phyloP scores from a whole-genome alignment of 345 rosid genomes.

The Lepidium sativum region DNA sequence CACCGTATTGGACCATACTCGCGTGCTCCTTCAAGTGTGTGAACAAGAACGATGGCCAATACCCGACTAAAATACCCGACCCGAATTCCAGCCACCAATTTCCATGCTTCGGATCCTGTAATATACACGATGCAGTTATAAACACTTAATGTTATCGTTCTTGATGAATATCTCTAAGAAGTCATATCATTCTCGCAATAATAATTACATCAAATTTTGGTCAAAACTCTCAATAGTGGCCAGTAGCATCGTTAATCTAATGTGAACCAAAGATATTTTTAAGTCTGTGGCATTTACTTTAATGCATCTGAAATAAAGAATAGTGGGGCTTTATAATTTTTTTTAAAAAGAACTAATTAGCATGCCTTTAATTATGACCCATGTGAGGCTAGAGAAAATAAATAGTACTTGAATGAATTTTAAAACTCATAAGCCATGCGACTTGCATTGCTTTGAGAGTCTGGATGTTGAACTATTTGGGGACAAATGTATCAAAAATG shows the following conservation, averaged over 20 bases:
- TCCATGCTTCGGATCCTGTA: conserved; percentile 97
- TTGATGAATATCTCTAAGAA: background rate
- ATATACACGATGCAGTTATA: too few relatives aligned
- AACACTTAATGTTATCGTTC: background rate
- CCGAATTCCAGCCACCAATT: conserved; percentile 99
- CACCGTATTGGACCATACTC: conserved; percentile 98
- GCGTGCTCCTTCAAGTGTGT: conserved; percentile 82
- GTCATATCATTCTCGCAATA: too few relatives aligned
- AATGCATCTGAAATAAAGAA: background rate
- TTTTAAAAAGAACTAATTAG: background rate
- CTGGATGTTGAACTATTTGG: conserved; percentile 21
- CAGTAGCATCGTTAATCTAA: background rate
- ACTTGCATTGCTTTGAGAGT: conserved; percentile 26
- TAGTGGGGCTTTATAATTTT: background rate
- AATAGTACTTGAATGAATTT: background rate
- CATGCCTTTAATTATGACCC: conserved; percentile 25
- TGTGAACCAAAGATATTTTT: background rate
- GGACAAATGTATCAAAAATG: conserved; percentile 26
- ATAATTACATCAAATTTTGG: too few relatives aligned
- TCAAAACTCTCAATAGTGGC: background rate
- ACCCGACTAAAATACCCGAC: conserved; percentile 83
- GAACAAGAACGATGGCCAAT: conserved; percentile 92
- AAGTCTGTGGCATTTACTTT: background rate
- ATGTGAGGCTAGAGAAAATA: conserved; percentile 14
- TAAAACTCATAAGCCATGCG: conserved; percentile 15